These are phyloP conservation scores for Sclerotinia glacialis DNA, from an alignment of 2,329 filamentous ascomycete genomes.

Conservation along the genomic window DNA sequence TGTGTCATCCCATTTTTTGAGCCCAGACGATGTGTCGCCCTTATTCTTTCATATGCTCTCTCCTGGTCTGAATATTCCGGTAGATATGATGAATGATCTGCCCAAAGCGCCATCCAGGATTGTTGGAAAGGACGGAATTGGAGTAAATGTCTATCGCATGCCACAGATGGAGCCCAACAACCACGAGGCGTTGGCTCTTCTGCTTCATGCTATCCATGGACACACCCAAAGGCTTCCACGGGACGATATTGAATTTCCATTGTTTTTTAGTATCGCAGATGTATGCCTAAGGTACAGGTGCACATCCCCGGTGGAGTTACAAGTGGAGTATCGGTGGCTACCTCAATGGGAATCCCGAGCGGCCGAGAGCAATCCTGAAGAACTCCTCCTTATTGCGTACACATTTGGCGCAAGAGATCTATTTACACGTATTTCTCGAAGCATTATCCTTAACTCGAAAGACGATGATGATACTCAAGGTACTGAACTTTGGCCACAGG, in stretches of 20 bases:
- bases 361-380: conserved; percentile 48
- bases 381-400: conserved; percentile 52
- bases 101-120: conserved; percentile 40
- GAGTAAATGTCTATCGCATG: conserved; percentile 51
- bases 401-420: conserved; percentile 50
- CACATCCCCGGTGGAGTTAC: conserved; percentile 50
- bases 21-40: conserved; percentile 50
- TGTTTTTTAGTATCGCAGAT: conserved; percentile 53
- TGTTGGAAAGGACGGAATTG: conserved; percentile 45
- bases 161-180: conserved; percentile 49
- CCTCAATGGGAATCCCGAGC: conserved; percentile 51
- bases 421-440: conserved; percentile 51
- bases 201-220: conserved; percentile 53
- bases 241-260: conserved; percentile 47
- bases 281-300: conserved; percentile 51
- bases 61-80: conserved; percentile 25
- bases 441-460: conserved; percentile 47
- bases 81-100: conserved; percentile 31
- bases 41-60: conserved; percentile 51
- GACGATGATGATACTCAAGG: conserved; percentile 44
- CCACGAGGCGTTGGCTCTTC: conserved; percentile 44
- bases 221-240: conserved; percentile 46
- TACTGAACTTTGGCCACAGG: conserved; percentile 47
- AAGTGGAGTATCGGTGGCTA: conserved; percentile 52
- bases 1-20: conserved; percentile 48